Evolutionary conservation across 1,284 basidiomycete species (phyloP).

Genomic region (Coniferiporia weirii): DNA sequence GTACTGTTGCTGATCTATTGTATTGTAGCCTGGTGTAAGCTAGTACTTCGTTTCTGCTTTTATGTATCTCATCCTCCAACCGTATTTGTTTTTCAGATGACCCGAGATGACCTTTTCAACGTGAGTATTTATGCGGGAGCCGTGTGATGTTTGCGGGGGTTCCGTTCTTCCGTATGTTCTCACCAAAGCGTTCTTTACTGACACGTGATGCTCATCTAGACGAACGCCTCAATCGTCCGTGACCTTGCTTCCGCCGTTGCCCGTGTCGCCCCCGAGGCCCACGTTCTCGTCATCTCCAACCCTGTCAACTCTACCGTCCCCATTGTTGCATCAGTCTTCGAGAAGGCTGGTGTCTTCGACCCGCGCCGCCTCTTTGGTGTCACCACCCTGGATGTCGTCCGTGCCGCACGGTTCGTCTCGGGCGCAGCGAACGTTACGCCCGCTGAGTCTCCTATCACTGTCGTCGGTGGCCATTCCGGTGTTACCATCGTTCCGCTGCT

Average conservation of each 20-base stretch:
- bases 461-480: constrained; percentile 95
- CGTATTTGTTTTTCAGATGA: constrained; percentile 56
- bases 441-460: constrained; percentile 72
- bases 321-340: constrained; percentile 90
- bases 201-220: constrained; percentile 38
- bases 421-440: constrained; percentile 66
- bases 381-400: constrained; percentile 96
- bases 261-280: constrained; percentile 84
- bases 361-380: constrained; percentile 79
- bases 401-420: constrained; percentile 88
- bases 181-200: neutral
- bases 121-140: constrained; percentile 43
- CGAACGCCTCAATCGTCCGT: constrained; percentile 93
- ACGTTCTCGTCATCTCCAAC: constrained; percentile 96
- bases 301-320: constrained; percentile 96
- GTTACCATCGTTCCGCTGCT: constrained; percentile 94
- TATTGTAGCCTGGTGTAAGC: constrained; percentile 66
- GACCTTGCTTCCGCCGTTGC: constrained; percentile 90
- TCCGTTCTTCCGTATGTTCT: neutral
- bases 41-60: constrained; percentile 16
- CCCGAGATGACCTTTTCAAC: constrained; percentile 99
- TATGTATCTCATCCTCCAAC: constrained; percentile 26
- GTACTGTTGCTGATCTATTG: constrained; percentile 19
- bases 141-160: neutral
- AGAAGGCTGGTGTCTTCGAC: constrained; percentile 93